These are phyloP conservation scores for Trichaptum fuscoviolaceum DNA, from an alignment of 768 basidiomycete genomes.

Conservation along the genomic window DNA sequence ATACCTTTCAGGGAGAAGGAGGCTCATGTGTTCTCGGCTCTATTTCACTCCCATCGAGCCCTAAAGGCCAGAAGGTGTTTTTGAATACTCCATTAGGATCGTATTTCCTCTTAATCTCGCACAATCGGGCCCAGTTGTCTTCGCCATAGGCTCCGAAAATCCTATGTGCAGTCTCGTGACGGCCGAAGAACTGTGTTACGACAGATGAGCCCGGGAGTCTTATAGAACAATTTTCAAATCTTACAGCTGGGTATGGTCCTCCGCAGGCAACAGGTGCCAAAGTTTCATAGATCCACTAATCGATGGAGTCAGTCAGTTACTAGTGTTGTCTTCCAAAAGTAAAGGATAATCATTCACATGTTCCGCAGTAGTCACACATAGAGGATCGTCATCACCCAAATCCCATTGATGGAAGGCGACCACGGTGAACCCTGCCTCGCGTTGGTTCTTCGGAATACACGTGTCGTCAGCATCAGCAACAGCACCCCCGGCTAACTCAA, in stretches of 20 bases:
- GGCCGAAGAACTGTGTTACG: slow-evolving; percentile 60
- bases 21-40: slow-evolving; percentile 61
- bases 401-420: slow-evolving; percentile 94
- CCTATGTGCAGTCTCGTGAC: slow-evolving; percentile 58
- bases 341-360: slow-evolving; percentile 41
- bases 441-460: slow-evolving; percentile 72
- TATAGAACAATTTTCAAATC: slow-evolving; percentile 25
- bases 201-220: background rate
- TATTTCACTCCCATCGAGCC: slow-evolving; percentile 49
- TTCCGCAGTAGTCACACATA: slow-evolving; percentile 80
- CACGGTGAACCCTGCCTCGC: slow-evolving; percentile 78
- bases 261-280: slow-evolving; percentile 69
- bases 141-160: slow-evolving; percentile 65
- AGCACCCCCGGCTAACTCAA: slow-evolving; percentile 84
- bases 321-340: slow-evolving; percentile 6
- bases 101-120: slow-evolving; percentile 65
- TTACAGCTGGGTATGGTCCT: slow-evolving; percentile 79
- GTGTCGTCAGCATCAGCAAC: slow-evolving; percentile 66
- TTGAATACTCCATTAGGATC: slow-evolving; percentile 75
- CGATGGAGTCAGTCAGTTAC: slow-evolving; percentile 13
- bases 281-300: slow-evolving; percentile 74
- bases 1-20: slow-evolving; percentile 32
- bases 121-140: slow-evolving; percentile 62
- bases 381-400: slow-evolving; percentile 71
- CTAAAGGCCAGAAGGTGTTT: slow-evolving; percentile 78